Evolutionary conservation across 257 asterid species (phyloP).

Genomic region (Solanum sejunctum): DNA sequence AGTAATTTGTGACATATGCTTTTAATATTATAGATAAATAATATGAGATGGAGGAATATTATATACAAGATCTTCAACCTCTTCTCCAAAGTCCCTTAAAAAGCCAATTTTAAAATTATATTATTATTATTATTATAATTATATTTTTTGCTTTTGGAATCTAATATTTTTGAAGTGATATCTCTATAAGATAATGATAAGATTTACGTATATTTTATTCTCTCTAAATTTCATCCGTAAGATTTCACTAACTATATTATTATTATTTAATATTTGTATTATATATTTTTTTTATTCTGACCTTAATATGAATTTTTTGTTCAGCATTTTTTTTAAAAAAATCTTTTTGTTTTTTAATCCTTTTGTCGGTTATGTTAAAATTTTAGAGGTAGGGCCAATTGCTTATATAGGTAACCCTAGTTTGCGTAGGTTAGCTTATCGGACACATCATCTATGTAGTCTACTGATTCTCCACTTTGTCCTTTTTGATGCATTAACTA

Average conservation of each 20-base stretch:
- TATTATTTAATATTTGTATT: too few species aligned
- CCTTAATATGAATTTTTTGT: not conserved
- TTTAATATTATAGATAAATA: not conserved
- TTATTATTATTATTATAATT: too few species aligned
- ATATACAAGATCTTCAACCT: not conserved
- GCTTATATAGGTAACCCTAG: not conserved
- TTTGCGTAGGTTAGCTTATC: not conserved
- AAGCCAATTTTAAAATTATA: too few species aligned
- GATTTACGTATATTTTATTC: too few species aligned
- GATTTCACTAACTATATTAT: too few species aligned
- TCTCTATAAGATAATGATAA: too few species aligned
- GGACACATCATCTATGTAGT: not conserved
- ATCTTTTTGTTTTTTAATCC: not conserved
- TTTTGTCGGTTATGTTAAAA: not conserved
- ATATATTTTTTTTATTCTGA: not conserved
- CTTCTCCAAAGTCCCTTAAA: too few species aligned
- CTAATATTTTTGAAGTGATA: too few species aligned
- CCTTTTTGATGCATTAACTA: not conserved
- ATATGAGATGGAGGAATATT: not conserved
- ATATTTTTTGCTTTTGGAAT: too few species aligned
- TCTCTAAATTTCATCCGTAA: fast-evolving
- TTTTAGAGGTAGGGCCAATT: not conserved
- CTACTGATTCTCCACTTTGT: not conserved
- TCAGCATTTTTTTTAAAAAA: not conserved
- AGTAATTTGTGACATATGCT: not conserved